Base-by-base conservation (phyloP, 768 basidiomycete species). In the Lactifluus hygrophoroides region DNA sequence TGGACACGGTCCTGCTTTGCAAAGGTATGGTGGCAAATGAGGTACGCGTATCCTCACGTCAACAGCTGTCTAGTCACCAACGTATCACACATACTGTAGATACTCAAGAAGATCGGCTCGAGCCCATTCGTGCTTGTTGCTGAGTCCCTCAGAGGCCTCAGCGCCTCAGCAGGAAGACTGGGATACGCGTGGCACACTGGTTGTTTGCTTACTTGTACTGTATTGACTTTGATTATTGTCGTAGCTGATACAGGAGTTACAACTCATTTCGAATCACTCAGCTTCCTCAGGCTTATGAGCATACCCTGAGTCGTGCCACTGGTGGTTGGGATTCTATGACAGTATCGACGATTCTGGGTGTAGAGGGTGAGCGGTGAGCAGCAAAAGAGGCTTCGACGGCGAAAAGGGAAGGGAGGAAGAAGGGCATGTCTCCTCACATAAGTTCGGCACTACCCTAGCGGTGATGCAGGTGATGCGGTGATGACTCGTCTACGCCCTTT, bases 101-200 rank as follows among this genome's bases (percentile, higher is more conserved):
- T 72, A 21, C 82, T 88, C 64, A 76, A 67, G 69, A 88, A 89
- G 76, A 79, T 88, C 45, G 91, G 91, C 8, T 65, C 75, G 25
- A 85, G 80, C 64, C 80, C 80, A 19, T 92, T 92, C 70, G 89
- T 93, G 30, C 78, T 94, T 32, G 82, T 94, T 40, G 89, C 87
- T 16, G 91, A 94, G 74, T 87, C 88, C 17, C 76, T 88, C n/a
- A n/a, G n/a, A n/a, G n/a, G n/a, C n/a, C n/a, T n/a, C n/a, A n/a
- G n/a, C n/a, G n/a, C n/a, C n/a, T n/a, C 56, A 93, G 89, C 75
- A 87, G 87, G 73, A 91, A 90, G 82, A 94, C 90, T 8, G 91
- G 90, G n/a, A 75, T 79, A 68, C 14, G 56, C 62, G 32, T 25
- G 13, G 10, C 13, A 11, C 43, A n/a, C 34, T 14, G 21, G 11